Evolutionary conservation across 2,329 filamentous ascomycete species (phyloP), one percentile per base, ranked within the genome.

Genomic region (Graphilbum sp.): DNA sequence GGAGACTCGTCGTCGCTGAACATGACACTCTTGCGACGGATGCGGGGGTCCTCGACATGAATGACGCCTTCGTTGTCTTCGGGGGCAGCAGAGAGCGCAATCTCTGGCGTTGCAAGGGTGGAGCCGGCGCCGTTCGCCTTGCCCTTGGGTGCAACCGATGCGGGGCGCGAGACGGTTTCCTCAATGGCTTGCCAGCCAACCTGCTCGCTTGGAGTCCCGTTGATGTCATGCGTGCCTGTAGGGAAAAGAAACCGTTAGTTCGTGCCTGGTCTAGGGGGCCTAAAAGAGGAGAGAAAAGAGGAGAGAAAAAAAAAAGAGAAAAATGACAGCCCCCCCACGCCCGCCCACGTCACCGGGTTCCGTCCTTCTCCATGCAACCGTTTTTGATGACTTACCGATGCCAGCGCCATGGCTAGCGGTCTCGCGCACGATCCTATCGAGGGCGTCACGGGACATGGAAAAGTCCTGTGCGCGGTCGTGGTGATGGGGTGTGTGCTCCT

Each of bases 171-270:
- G 15, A 76, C 68, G 52, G 86, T 93, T 52, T 93, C 79, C 46
- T 95, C 86, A 11, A 75, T 79, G 12, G 86, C 88, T 44, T 85
- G 72, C 60, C 87, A 94, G 17, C 83, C 90, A 49, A 93, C 75
- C 53, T 96, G 82, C 50, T 96, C 88, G 48, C 82, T 84, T 3
- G 90, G 90, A 4, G 86, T 90, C 40, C 82, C 75, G 36, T 71
- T 59, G 40, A 74, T 67, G 37, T 70, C 69, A 37, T 66, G 61
- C 31, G 72, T 73, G 44, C 75, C 83, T 90, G 52, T 40, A 46
- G 41, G 15, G 27, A 12, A 42, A 46, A 46, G 45, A 5, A 30
- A n/a, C 4, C 17, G 16, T 18, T 17, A 9, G 30, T 32, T 7
- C 17, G 16, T 7, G 30, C 7, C 7, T 32, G 17, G 30, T 17